A percentile compares a stretch with the other conserved stretches of the same genome.
Evolutionary conservation across 2,329 filamentous ascomycete genomes (phyloP).

Genomic region (Grosmannia penicillata): DNA sequence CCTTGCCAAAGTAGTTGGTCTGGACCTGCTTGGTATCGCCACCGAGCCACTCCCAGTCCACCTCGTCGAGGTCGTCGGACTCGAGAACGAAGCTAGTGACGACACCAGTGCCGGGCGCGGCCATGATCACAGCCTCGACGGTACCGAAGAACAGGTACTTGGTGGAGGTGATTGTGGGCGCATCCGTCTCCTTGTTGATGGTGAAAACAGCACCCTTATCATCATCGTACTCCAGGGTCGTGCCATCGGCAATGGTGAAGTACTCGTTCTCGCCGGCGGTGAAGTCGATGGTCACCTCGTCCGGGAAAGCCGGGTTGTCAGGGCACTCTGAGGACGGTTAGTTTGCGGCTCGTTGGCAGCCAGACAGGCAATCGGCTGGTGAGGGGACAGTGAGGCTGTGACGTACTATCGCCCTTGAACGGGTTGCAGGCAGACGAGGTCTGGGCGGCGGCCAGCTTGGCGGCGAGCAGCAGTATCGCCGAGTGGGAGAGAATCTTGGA

Average conservation of each 20-base stretch:
- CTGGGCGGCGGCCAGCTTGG: conserved; percentile 34
- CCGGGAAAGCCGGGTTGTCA: conserved; percentile 62
- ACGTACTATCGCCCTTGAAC: conserved; percentile 26
- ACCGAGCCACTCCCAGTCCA: conserved; percentile 94
- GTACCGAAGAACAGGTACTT: conserved; percentile 97
- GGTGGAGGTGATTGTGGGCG: conserved; percentile 57
- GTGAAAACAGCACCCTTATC: conserved; percentile 39
- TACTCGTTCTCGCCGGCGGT: conserved; percentile 50
- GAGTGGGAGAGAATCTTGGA: conserved; percentile 30
- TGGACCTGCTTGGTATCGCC: conserved; percentile 61
- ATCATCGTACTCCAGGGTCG: conserved; percentile 29
- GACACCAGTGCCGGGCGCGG: conserved; percentile 67
- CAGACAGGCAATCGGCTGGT: no score
- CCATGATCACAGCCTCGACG: conserved; percentile 65
- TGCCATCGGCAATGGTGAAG: conserved; percentile 32
- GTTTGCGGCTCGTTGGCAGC: background rate
- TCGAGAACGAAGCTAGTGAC: conserved; percentile 83
- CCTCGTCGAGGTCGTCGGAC: conserved; percentile 84
- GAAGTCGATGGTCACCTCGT: conserved; percentile 53
- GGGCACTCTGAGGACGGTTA: conserved; percentile 43
- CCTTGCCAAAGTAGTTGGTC: conserved; percentile 75
- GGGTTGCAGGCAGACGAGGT: conserved; percentile 43
- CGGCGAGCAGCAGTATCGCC: conserved; percentile 31
- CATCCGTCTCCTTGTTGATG: conserved; percentile 52
- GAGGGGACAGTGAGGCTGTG: background rate